Evolutionary conservation across 2,329 filamentous ascomycete species (phyloP), one percentile per base, ranked within the genome.

Genomic region (Dactylellina haptotyla): DNA sequence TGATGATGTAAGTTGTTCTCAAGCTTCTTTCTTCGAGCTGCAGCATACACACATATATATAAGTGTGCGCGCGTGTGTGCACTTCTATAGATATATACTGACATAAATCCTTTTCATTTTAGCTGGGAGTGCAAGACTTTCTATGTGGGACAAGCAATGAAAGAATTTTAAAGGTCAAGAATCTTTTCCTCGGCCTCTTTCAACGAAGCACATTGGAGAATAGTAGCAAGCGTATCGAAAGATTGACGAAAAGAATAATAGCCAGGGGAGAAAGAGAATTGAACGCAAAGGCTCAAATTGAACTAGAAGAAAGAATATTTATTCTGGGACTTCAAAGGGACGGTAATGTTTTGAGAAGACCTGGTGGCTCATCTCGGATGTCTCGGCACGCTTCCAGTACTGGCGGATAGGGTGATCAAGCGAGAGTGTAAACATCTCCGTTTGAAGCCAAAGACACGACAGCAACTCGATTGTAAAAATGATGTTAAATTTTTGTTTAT

Each of bases 1-100:
- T 12, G 37, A 46, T 34, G 39, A 59, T 20, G 54, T 59, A 59
- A 45, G 54, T 58, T 3, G 14, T 23, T 14, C 32, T n/a, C 5
- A 46, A 46, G 10, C 4, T 9, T 53, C 25, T 16, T 30, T 16
- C 16, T n/a, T n/a, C n/a, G n/a, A n/a, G n/a, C n/a, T n/a, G n/a
- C n/a, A n/a, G n/a, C n/a, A n/a, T n/a, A n/a, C n/a, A n/a, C n/a
- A n/a, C n/a, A n/a, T n/a, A n/a, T n/a, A n/a, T n/a, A n/a, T n/a
- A n/a, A n/a, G n/a, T n/a, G n/a, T n/a, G n/a, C n/a, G n/a, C n/a
- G n/a, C n/a, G n/a, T n/a, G n/a, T n/a, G n/a, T n/a, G n/a, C 14
- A 30, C 25, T 30, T 23, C 18, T 16, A 9, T 23, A 26, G 14
- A 9, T 16, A 30, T 30, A 30, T 28, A 6, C 4, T 28, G 12